Conservation (phyloP, 768 basidiomycete species). For the Mycena sanguinolenta region DNA sequence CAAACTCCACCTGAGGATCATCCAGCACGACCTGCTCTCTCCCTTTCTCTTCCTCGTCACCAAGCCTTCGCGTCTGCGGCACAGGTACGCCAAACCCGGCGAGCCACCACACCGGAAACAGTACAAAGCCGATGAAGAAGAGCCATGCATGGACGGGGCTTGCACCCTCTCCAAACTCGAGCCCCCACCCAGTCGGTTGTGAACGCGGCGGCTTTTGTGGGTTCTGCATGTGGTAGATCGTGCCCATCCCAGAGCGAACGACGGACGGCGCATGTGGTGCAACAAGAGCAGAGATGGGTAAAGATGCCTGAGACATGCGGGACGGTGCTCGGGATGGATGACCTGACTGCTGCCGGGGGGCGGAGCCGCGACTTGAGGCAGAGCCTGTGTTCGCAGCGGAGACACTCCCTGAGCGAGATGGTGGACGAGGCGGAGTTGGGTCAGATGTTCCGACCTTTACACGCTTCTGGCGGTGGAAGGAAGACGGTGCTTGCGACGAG, state of each 20-base stretch:
- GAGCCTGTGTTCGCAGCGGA: conserved; percentile 47
- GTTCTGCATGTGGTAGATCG: conserved; percentile 80
- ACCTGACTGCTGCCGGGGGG: conserved; percentile 41
- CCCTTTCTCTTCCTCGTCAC: conserved; percentile 65
- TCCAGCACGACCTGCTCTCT: conserved; percentile 75
- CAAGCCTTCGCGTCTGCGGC: conserved; percentile 74
- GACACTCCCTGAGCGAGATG: conserved; percentile 58
- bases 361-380: conserved; percentile 49
- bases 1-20: conserved; percentile 84
- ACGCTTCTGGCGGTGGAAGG: conserved; percentile 76
- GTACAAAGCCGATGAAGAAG: conserved; percentile 81
- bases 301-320: conserved; percentile 68
- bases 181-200: conserved; percentile 72
- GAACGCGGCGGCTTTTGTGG: conserved; percentile 74
- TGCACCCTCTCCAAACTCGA: conserved; percentile 60
- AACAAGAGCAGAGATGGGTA: conserved; percentile 83
- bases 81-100: conserved; percentile 61
- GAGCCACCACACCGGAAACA: conserved; percentile 78
- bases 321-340: conserved; percentile 51
- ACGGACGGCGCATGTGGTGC: conserved; percentile 85
- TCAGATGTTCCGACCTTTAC: conserved; percentile 67
- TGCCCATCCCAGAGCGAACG: conserved; percentile 51
- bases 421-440: conserved; percentile 52
- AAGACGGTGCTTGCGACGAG: conserved; percentile 75
- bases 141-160: conserved; percentile 78